Evolutionary conservation across 495 filamentous ascomycete genomes (phyloP).

Genomic region (Penicillium herquei): DNA sequence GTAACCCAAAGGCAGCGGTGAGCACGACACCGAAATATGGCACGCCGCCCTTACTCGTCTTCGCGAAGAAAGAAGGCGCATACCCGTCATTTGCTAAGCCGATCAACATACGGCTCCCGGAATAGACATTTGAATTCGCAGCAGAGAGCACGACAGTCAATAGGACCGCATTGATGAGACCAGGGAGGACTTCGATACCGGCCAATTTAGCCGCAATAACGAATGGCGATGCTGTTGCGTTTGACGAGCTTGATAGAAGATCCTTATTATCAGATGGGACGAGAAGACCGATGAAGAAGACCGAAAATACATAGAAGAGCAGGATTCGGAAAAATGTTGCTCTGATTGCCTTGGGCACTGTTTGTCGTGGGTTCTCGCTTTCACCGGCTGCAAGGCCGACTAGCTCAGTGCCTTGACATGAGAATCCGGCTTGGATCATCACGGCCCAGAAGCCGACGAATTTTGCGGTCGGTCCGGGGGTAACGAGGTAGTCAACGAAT

Average conservation of each 20-base stretch:
- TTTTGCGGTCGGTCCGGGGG: constrained; percentile 54
- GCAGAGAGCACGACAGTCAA: constrained; percentile 61
- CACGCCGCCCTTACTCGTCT: constrained; percentile 36
- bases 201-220: constrained; percentile 57
- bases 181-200: constrained; percentile 57
- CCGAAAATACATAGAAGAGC: constrained; percentile 61
- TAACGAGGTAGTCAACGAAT: constrained; percentile 57
- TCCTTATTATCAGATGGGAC: constrained; percentile 45
- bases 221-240: constrained; percentile 44
- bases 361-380: constrained; percentile 58
- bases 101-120: constrained; percentile 55
- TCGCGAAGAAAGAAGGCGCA: constrained; percentile 48
- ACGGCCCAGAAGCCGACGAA: constrained; percentile 36
- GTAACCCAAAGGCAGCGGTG: constrained; percentile 41
- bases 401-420: constrained; percentile 64
- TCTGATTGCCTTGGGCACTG: constrained; percentile 61
- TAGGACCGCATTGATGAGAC: constrained; percentile 70
- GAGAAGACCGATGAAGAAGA: constrained; percentile 65
- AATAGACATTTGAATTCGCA: constrained; percentile 72
- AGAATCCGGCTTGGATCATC: constrained; percentile 52
- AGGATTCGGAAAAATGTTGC: constrained; percentile 68
- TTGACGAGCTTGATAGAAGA: constrained; percentile 26
- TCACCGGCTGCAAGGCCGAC: constrained; percentile 65
- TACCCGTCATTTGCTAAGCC: constrained; percentile 53
- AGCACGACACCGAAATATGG: constrained; percentile 38